A percentile compares a stretch with the other conserved stretches of the same genome.
These are phyloP conservation scores for Leishmania tropica DNA, from an alignment of 208 protist genomes.

Conservation along the genomic window DNA sequence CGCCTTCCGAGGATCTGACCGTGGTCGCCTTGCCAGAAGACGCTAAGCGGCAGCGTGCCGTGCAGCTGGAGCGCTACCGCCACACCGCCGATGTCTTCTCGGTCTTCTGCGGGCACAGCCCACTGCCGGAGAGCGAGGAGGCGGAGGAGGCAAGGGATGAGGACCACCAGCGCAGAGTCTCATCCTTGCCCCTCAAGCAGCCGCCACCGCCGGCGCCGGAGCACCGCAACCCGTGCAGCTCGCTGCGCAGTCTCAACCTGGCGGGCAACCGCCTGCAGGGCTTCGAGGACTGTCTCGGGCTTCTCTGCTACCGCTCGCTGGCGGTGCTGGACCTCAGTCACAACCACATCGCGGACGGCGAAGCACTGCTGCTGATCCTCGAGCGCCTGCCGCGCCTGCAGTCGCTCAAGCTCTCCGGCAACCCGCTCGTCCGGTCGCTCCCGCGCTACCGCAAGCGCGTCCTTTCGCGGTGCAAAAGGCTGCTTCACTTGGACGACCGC, in stretches of 20 bases:
- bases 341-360: conserved; percentile 88
- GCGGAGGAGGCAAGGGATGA: background rate
- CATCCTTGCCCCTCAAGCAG: conserved; percentile 7
- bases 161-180: background rate
- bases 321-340: conserved; percentile 90
- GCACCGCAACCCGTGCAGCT: conserved; percentile 70
- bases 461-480: conserved; percentile 54
- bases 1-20: background rate
- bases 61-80: conserved; percentile 38
- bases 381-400: conserved; percentile 71
- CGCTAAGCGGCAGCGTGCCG: conserved; percentile 20
- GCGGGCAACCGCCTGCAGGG: conserved; percentile 73
- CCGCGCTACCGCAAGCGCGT: conserved; percentile 89
- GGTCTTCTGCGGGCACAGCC: conserved; percentile 48
- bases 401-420: conserved; percentile 90
- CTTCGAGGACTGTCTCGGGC: conserved; percentile 53
- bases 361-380: conserved; percentile 85
- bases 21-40: conserved; percentile 15
- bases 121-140: conserved; percentile 30
- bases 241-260: conserved; percentile 84
- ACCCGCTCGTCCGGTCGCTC: conserved; percentile 83
- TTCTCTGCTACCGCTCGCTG: conserved; percentile 80
- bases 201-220: conserved; percentile 27
- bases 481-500: conserved; percentile 93
- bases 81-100: conserved; percentile 27